Evolutionary conservation across 2,329 filamentous ascomycete genomes (phyloP).

Genomic region (Paraphoma chrysanthemicola): DNA sequence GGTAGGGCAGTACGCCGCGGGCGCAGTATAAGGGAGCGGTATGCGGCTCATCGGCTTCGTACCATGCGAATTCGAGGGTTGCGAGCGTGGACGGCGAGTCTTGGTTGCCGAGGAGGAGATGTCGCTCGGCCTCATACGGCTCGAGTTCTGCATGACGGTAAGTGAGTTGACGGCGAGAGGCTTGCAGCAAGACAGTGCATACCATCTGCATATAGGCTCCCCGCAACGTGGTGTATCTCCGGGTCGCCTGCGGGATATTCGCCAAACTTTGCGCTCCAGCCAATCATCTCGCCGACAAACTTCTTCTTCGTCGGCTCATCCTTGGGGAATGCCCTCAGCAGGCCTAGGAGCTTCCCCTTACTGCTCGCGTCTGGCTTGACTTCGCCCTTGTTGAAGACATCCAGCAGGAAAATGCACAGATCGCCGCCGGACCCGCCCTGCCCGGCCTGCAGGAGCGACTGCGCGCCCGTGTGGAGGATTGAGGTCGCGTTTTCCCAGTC

Average conservation of each 20-base stretch:
- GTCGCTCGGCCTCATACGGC: slow-evolving; percentile 89
- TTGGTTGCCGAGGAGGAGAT: slow-evolving; percentile 85
- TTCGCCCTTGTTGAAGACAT: slow-evolving; percentile 88
- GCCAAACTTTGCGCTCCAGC: slow-evolving; percentile 87
- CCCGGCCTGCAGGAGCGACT: slow-evolving; percentile 86
- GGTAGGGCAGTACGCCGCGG: slow-evolving; percentile 87
- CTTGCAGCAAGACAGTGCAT: slow-evolving; percentile 26
- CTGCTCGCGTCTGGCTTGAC: slow-evolving; percentile 76
- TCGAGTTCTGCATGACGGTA: slow-evolving; percentile 73
- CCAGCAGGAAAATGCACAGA: slow-evolving; percentile 83
- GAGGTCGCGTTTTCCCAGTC: slow-evolving; percentile 88
- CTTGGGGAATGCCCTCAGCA: slow-evolving; percentile 79
- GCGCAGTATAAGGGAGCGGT: slow-evolving; percentile 86
- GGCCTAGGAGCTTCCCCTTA: slow-evolving; percentile 76
- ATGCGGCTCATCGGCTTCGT: slow-evolving; percentile 85
- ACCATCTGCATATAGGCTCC: slow-evolving; percentile 84
- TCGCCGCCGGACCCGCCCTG: slow-evolving; percentile 94
- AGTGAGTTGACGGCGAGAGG: no score
- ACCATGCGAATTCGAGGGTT: slow-evolving; percentile 92
- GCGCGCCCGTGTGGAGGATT: slow-evolving; percentile 82
- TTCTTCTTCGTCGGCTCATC: slow-evolving; percentile 92
- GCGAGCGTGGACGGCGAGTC: slow-evolving; percentile 84
- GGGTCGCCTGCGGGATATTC: slow-evolving; percentile 91
- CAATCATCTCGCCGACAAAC: slow-evolving; percentile 85
- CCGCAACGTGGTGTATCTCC: slow-evolving; percentile 91